phyloP scores from a whole-genome alignment of 169 alveolate species.

The Plasmodium gaboni region DNA sequence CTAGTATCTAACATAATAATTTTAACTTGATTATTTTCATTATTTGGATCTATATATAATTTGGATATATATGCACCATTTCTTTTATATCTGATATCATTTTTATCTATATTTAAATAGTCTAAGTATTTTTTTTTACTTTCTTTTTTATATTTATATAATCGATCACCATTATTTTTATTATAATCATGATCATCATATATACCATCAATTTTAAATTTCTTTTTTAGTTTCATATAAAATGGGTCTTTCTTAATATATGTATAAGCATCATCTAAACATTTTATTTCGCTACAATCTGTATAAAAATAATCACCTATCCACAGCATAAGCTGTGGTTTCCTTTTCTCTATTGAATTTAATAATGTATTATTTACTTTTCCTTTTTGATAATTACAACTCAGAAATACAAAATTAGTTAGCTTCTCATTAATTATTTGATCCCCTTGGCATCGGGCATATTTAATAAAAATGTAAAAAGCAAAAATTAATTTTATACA shows the following conservation, averaged over 20 bases:
- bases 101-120: conserved; percentile 84
- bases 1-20: conserved; percentile 87
- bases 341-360: conserved; percentile 47
- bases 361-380: conserved; percentile 24
- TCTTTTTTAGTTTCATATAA: conserved; percentile 70
- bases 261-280: conserved; percentile 78
- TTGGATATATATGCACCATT: conserved; percentile 87
- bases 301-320: conserved; percentile 88
- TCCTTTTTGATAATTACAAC: conserved; percentile 54
- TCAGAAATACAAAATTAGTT: conserved; percentile 33
- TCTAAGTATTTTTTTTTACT: conserved; percentile 82
- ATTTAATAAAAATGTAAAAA: conserved; percentile 13
- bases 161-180: conserved; percentile 84
- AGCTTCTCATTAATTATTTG: conserved; percentile 58
- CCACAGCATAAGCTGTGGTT: conserved; percentile 88
- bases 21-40: conserved; percentile 85
- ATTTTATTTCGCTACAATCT: conserved; percentile 79
- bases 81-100: conserved; percentile 87
- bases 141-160: conserved; percentile 78
- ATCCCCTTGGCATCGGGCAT: conserved; percentile 42
- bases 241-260: conserved; percentile 70
- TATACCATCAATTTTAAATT: conserved; percentile 84
- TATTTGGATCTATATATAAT: conserved; percentile 82
- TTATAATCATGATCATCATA: conserved; percentile 92
- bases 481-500: conserved; percentile 30